phyloP scores from a whole-genome alignment of 2,329 filamentous ascomycete genomes.

The Botrytis aclada region DNA sequence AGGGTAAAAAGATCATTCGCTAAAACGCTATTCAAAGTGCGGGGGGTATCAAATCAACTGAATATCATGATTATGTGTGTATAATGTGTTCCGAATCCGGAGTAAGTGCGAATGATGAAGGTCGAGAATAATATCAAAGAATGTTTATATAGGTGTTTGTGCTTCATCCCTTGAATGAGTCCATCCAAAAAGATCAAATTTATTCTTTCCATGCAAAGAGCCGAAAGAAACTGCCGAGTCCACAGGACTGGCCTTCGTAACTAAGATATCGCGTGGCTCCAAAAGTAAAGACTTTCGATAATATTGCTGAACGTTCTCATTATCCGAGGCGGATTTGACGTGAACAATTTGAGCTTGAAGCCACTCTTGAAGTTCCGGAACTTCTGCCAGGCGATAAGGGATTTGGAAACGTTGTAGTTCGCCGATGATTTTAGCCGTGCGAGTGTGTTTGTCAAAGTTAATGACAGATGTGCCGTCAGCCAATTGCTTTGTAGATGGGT shows the following conservation, averaged over 20 bases:
- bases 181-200: constrained; percentile 52
- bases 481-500: constrained; percentile 78
- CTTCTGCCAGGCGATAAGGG: constrained; percentile 76
- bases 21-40: constrained; percentile 40
- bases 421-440: constrained; percentile 91
- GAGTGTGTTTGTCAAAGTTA: constrained; percentile 96
- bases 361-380: constrained; percentile 92
- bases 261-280: constrained; percentile 52
- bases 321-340: constrained; percentile 47
- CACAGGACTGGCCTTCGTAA: constrained; percentile 32
- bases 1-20: constrained; percentile 32
- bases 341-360: constrained; percentile 82
- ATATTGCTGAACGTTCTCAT: constrained; percentile 61
- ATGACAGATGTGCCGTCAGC: constrained; percentile 75
- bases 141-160: constrained; percentile 13
- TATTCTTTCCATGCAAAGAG: constrained; percentile 43
- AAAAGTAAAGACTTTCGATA: constrained; percentile 65
- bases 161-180: constrained; percentile 40
- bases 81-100: constrained; percentile 12
- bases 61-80: constrained; percentile 26
- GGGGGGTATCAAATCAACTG: constrained; percentile 37
- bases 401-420: constrained; percentile 96
- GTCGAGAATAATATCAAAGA: neutral
- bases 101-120: constrained; percentile 7
- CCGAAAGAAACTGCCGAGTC: constrained; percentile 29